Percentiles rank a stretch among this genome's conserved stretches.
These are phyloP conservation scores for Trichophyton rubrum DNA, from an alignment of 2,329 filamentous ascomycete genomes.

Conservation along the genomic window DNA sequence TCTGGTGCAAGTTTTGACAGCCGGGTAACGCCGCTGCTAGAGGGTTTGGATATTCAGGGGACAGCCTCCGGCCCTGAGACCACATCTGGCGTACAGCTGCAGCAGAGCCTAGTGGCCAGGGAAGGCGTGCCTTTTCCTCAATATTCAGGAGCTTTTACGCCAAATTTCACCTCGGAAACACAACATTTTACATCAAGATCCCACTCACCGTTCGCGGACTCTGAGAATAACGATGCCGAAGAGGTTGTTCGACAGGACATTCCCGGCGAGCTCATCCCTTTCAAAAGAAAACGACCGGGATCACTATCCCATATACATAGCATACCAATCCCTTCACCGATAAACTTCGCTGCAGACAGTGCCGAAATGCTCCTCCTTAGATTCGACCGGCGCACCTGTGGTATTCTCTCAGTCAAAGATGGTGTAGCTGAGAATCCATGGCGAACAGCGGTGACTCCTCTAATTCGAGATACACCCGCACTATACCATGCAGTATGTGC, in stretches of 20 bases:
- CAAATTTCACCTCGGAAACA: not conserved
- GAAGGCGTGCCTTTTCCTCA: not conserved
- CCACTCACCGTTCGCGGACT: not conserved
- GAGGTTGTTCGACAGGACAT: constrained; percentile 37
- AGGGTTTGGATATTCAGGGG: not conserved
- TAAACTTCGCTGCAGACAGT: constrained; percentile 37
- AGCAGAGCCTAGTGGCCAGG: no score
- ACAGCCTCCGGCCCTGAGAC: not conserved
- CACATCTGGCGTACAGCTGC: not conserved
- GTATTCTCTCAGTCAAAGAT: constrained; percentile 59
- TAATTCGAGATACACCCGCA: constrained; percentile 51
- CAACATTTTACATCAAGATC: not conserved
- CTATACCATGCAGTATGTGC: constrained; percentile 56
- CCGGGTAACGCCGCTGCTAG: not conserved
- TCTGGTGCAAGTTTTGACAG: not conserved
- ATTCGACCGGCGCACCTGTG: constrained; percentile 55
- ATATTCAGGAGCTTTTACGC: not conserved
- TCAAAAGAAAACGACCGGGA: not conserved
- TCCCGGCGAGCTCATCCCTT: not conserved
- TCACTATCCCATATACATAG: not conserved
- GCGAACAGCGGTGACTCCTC: constrained; percentile 57
- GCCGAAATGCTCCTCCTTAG: constrained; percentile 50
- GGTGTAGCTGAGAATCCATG: constrained; percentile 58
- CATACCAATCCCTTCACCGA: not conserved
- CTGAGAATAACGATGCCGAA: constrained; percentile 34